Evolutionary conservation across 306 rosid species (phyloP).

Genomic region (Canavalia gladiata): DNA sequence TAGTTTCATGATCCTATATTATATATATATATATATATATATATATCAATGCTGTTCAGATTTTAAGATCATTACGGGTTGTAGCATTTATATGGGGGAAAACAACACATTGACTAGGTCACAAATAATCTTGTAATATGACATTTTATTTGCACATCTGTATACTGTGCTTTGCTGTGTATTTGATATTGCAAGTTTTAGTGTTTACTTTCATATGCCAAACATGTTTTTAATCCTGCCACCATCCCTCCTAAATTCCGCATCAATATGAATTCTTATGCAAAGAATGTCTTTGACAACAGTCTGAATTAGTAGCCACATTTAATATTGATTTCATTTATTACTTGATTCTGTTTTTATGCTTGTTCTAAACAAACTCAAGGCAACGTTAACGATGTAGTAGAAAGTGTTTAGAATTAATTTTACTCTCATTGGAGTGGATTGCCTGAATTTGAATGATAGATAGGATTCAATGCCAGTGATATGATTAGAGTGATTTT

Average conservation of each 20-base stretch:
- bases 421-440: background rate
- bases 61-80: slow-evolving; percentile 61
- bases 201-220: background rate
- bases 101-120: slow-evolving; percentile 28
- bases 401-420: background rate
- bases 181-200: slow-evolving; percentile 31
- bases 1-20: slow-evolving; percentile 92
- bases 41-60: slow-evolving; percentile 63
- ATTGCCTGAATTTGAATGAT: slow-evolving; percentile 28
- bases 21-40: slow-evolving; percentile 61
- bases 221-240: background rate
- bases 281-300: background rate
- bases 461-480: slow-evolving; percentile 10
- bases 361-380: slow-evolving; percentile 25
- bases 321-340: slow-evolving; percentile 9
- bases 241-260: background rate
- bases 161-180: slow-evolving; percentile 3
- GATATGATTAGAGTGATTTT: background rate
- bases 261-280: slow-evolving; percentile 1
- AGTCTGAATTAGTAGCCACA: background rate
- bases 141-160: slow-evolving; percentile 30
- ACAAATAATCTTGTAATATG: slow-evolving; percentile 18
- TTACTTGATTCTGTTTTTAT: slow-evolving; percentile 1
- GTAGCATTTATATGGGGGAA: slow-evolving; percentile 45
- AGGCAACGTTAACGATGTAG: background rate